A percentile compares a stretch with the other conserved stretches of the same genome.
Conservation (phyloP, 306 rosid species). For the Sechiopsis laciniata region DNA sequence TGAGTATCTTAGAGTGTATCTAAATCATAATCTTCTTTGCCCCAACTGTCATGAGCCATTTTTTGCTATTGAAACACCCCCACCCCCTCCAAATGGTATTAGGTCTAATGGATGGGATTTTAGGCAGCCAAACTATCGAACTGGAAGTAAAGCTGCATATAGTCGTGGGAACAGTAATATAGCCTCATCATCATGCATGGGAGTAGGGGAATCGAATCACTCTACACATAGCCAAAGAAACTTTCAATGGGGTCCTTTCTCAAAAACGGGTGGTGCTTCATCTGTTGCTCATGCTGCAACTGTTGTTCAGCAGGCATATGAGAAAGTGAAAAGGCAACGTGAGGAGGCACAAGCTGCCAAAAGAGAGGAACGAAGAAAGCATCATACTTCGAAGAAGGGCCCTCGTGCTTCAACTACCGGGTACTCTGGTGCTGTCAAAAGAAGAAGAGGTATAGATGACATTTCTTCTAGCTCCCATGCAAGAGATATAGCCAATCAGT, state of each 20-base stretch:
- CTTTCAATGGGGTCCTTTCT: conserved; percentile 75
- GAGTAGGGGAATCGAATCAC: conserved; percentile 33
- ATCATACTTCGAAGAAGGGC: conserved; percentile 45
- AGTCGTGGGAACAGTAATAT: conserved; percentile 36
- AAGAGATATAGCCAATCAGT: conserved; percentile 35
- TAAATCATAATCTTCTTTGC: conserved; percentile 81
- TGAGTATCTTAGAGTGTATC: conserved; percentile 80
- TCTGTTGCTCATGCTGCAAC: conserved; percentile 75
- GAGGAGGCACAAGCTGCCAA: conserved; percentile 82
- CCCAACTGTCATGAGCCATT: conserved; percentile 85
- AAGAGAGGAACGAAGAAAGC: conserved; percentile 56
- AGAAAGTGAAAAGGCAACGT: conserved; percentile 84
- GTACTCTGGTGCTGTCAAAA: conserved; percentile 45
- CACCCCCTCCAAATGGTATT: conserved; percentile 63
- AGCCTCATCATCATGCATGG: conserved; percentile 38
- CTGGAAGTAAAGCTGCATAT: conserved; percentile 33
- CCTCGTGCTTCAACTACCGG: conserved; percentile 33
- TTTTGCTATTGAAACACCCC: conserved; percentile 69
- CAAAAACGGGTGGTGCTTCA: conserved; percentile 56
- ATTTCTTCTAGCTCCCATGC: conserved; percentile 30
- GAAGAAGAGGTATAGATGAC: conserved; percentile 55
- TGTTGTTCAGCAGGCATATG: conserved; percentile 82
- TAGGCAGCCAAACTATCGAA: conserved; percentile 36
- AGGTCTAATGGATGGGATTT: conserved; percentile 48
- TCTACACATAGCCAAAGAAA: conserved; percentile 34